Conservation (phyloP, 805 yeast species). For the Starmerella tilneyi region DNA sequence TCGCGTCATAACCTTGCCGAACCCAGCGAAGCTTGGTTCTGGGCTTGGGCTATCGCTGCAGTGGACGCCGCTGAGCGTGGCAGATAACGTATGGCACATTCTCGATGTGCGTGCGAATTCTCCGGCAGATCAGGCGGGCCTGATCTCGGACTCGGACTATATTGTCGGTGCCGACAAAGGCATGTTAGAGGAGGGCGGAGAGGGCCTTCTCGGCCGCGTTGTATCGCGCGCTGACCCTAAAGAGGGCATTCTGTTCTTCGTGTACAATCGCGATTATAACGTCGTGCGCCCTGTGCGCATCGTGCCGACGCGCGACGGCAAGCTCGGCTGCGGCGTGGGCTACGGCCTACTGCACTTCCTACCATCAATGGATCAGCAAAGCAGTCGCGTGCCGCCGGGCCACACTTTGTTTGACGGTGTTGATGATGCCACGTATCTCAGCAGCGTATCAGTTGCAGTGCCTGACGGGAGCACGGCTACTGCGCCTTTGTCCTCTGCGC, state of each 20-base stretch:
- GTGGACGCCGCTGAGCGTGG: constrained; percentile 62
- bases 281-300: constrained; percentile 78
- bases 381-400: constrained; percentile 19
- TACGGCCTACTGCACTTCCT: constrained; percentile 79
- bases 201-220: constrained; percentile 59
- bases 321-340: constrained; percentile 93
- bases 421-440: not conserved
- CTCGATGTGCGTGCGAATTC: constrained; percentile 59
- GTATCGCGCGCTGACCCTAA: constrained; percentile 41
- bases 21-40: constrained; percentile 27
- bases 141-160: constrained; percentile 77
- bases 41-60: constrained; percentile 57
- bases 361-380: constrained; percentile 46
- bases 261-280: constrained; percentile 81
- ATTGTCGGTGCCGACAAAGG: constrained; percentile 85
- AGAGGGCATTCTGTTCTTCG: constrained; percentile 39
- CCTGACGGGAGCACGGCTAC: not conserved
- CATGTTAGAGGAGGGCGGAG: constrained; percentile 76
- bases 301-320: constrained; percentile 62
- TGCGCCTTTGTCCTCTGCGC: not conserved
- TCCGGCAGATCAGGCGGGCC: constrained; percentile 76
- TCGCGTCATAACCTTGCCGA: constrained; percentile 20
- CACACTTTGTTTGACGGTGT: constrained; percentile 22
- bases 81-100: constrained; percentile 82
- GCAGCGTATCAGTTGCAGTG: not conserved